Percentiles rank a stretch among this genome's conserved stretches.
Evolutionary conservation across 148 eudicot genomes (phyloP).

Genomic region (Mesembryanthemum crystallinum): DNA sequence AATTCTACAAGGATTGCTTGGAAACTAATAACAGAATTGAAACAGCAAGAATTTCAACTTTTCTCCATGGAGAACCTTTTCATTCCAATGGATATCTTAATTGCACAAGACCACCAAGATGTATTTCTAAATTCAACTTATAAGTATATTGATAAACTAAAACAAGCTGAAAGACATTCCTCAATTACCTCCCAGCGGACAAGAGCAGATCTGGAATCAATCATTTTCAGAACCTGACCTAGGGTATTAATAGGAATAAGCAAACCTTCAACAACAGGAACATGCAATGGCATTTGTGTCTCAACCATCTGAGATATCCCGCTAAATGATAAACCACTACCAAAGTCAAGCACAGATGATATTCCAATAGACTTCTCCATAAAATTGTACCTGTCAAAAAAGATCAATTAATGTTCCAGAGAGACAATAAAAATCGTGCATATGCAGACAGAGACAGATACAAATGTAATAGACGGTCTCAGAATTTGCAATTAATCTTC

Average conservation of each 20-base stretch:
- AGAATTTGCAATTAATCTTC: too few species aligned
- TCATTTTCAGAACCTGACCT: constrained; percentile 71
- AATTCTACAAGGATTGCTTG: neutral
- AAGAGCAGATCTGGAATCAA: constrained; percentile 57
- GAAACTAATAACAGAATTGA: neutral
- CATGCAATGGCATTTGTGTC: constrained; percentile 48
- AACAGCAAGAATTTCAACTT: neutral
- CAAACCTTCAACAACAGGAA: constrained; percentile 83
- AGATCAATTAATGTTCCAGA: neutral
- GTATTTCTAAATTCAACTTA: neutral
- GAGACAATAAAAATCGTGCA: neutral
- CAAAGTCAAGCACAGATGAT: constrained; percentile 68
- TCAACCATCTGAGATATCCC: constrained; percentile 55
- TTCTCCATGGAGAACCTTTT: neutral
- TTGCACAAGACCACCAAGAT: neutral
- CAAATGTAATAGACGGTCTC: too few species aligned
- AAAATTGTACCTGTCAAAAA: constrained; percentile 68
- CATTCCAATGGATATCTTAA: neutral
- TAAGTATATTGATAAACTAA: neutral
- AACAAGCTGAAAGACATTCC: neutral
- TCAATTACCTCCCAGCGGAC: constrained; percentile 92
- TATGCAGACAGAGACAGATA: neutral
- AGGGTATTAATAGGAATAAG: constrained; percentile 65
- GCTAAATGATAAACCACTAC: constrained; percentile 38
- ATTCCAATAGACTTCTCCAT: constrained; percentile 84